phyloP scores from a whole-genome alignment of 441 rosid species.

The Bruguiera hainesii region DNA sequence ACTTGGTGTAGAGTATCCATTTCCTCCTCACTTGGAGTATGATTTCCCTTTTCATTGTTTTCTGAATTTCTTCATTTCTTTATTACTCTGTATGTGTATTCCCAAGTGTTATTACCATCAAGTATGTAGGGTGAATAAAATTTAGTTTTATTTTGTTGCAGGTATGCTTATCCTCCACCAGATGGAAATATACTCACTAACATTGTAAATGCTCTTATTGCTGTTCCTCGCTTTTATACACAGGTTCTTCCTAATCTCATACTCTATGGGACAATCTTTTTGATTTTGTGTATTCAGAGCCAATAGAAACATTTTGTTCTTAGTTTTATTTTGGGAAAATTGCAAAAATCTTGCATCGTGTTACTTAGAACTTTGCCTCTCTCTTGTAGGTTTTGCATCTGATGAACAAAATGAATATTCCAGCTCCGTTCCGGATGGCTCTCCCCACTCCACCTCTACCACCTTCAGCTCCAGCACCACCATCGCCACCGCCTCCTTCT shows the following conservation, averaged over 20 bases:
- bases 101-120: background rate
- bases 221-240: conserved; percentile 92
- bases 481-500: conserved; percentile 45
- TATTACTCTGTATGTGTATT: background rate
- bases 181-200: conserved; percentile 97
- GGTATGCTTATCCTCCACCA: conserved; percentile 96
- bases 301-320: background rate
- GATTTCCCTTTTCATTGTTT: conserved; percentile 24
- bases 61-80: conserved; percentile 1
- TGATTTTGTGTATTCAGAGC: conserved; percentile 2
- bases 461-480: conserved; percentile 43
- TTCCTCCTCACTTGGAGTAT: conserved; percentile 93
- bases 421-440: conserved; percentile 95
- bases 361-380: conserved; percentile 10
- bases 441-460: conserved; percentile 93
- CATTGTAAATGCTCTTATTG: conserved; percentile 92
- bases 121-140: background rate
- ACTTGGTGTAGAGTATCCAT: conserved; percentile 89
- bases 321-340: conserved; percentile 5
- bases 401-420: conserved; percentile 99
- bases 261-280: conserved; percentile 12
- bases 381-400: conserved; percentile 78
- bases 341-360: background rate
- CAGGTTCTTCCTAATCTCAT: conserved; percentile 51
- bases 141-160: conserved; percentile 30